A percentile compares a stretch with the other conserved stretches of the same genome.
phyloP scores from a whole-genome alignment of 768 basidiomycete genomes.

The Gymnopilus junonius region DNA sequence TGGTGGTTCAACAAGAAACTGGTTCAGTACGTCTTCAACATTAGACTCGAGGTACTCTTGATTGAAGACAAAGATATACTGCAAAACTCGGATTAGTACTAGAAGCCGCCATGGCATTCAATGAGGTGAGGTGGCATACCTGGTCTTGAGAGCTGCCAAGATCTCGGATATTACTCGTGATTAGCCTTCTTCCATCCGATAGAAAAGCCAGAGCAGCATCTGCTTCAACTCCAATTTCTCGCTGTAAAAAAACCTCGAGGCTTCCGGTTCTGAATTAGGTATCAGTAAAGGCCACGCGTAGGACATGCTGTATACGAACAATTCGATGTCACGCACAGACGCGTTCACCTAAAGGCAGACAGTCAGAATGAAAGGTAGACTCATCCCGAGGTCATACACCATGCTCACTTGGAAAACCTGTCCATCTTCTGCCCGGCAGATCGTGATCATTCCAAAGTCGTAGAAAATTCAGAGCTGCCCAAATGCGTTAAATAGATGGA shows the following conservation, averaged over 20 bases:
- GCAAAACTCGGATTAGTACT: not conserved
- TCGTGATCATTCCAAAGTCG: conserved; percentile 53
- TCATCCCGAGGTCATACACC: too few relatives aligned
- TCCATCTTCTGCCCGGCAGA: conserved; percentile 70
- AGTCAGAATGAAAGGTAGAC: not conserved
- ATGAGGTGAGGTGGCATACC: conserved; percentile 41
- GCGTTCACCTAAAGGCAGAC: conserved; percentile 53
- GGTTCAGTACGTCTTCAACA: conserved; percentile 64
- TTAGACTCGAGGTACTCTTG: conserved; percentile 78
- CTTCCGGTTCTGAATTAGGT: conserved; percentile 52
- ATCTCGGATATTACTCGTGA: conserved; percentile 74
- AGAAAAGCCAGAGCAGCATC: conserved; percentile 78
- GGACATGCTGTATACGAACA: conserved; percentile 12
- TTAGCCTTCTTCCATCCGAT: conserved; percentile 77
- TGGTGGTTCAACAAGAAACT: conserved; percentile 62
- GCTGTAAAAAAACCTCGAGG: conserved; percentile 73
- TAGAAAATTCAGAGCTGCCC: conserved; percentile 7
- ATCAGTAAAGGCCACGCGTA: conserved; percentile 10
- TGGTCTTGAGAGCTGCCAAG: conserved; percentile 77
- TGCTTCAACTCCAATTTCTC: conserved; percentile 72
- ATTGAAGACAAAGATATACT: conserved; percentile 85
- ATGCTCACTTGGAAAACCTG: conserved; percentile 58
- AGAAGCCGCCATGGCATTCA: not conserved
- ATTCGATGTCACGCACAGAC: conserved; percentile 75
- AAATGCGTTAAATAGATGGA: conserved; percentile 2